phyloP scores from a whole-genome alignment of 371 early-diverging fungal species.

The Saksenaea oblongispora region DNA sequence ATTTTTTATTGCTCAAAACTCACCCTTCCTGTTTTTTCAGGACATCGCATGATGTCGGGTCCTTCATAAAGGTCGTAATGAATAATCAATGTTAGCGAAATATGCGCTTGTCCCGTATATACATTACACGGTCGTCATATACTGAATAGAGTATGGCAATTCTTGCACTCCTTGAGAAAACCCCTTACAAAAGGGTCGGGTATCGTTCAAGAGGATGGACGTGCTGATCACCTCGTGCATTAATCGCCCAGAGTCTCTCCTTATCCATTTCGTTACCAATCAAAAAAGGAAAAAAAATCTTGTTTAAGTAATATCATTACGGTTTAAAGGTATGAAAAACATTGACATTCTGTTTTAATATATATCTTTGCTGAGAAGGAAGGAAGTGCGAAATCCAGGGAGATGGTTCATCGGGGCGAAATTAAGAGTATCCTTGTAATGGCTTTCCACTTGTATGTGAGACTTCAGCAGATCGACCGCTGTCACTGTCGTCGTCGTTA shows the following conservation, averaged over 20 bases:
- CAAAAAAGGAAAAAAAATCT: not conserved
- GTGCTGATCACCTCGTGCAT: not conserved
- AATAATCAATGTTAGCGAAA: too few species aligned
- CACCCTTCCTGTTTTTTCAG: too few species aligned
- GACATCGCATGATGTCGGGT: too few species aligned
- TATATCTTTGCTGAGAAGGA: conserved; percentile 6
- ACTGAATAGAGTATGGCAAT: too few species aligned
- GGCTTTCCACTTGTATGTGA: conserved; percentile 18
- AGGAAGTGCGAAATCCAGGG: not conserved
- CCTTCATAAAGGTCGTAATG: too few species aligned
- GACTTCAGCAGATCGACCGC: conserved; percentile 13
- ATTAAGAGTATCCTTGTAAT: conserved; percentile 5
- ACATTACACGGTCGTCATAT: too few species aligned
- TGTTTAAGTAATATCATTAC: not conserved
- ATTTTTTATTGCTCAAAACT: too few species aligned
- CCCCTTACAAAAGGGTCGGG: not conserved
- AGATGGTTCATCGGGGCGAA: not conserved
- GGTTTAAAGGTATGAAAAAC: not conserved
- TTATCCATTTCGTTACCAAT: not conserved
- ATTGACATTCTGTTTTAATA: not conserved
- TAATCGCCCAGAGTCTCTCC: not conserved
- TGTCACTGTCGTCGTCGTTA: conserved; percentile 6
- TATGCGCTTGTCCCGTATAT: too few species aligned
- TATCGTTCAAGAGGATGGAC: not conserved
- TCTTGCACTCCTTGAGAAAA: not conserved